Evolutionary conservation across 768 basidiomycete species (phyloP), one percentile per base, ranked within the genome.

Genomic region (Auriscalpium microsporum): DNA sequence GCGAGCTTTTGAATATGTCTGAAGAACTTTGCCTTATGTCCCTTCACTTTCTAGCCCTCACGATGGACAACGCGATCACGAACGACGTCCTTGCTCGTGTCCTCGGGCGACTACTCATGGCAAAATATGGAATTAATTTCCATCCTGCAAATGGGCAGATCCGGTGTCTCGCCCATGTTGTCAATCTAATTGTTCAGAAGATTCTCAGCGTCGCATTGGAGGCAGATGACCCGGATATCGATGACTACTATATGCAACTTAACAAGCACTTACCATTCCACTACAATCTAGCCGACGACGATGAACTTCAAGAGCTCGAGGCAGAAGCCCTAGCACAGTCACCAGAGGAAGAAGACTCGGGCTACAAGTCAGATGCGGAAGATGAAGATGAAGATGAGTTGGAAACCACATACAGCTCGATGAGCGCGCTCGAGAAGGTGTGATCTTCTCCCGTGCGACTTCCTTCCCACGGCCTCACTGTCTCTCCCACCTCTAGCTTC

Each of bases 141-240:
- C 53, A 52, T 6, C 64, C 67, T 9, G 63, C 70, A 45, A 61
- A 64, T n/a, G 46, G 50, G 1, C 72, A 72, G 17, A 69, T 72
- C 21, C 68, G 64, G 1, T 73, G 72, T 53, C 54, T 71, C 1
- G 61, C 62, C 1, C 72, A 73, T 50, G 66, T 71, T n/a, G 61
- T 71, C 46, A 73, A 73, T 46, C 67, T 74, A 19, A 64, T 71
- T 10, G 69, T 72, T 6, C 72, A 73, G 58, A 63, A 64, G 19
- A 52, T 72, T 16, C 63, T 73, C 68, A 21, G 28, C 17, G 34
- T 11, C 8, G 13, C 23, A 17, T 11, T 17, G 10, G 48, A 49
- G 28, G 48, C 48, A 10, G 48, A 14, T 13, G 48, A 49, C 23
- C 48, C 48, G 1, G 48, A 49, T 17, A 23, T 23, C 2, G 48